Evolutionary conservation across 2,329 filamentous ascomycete genomes (phyloP).

Genomic region (Phialemoniopsis sp.): DNA sequence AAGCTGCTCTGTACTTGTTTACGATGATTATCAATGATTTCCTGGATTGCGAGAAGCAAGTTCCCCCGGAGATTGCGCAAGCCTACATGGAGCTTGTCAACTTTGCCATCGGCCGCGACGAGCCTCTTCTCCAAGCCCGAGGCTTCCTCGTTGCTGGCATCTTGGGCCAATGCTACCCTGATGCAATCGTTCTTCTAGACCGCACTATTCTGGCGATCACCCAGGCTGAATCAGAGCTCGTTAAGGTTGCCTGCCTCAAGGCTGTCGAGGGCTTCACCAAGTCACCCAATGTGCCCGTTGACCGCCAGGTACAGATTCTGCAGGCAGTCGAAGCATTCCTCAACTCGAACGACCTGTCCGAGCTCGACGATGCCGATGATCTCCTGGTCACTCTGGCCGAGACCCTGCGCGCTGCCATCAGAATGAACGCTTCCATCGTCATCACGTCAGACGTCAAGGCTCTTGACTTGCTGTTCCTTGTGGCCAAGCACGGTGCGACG

Average conservation of each 20-base stretch:
- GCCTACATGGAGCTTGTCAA: slow-evolving; percentile 79
- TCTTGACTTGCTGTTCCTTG: slow-evolving; percentile 78
- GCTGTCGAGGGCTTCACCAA: slow-evolving; percentile 67
- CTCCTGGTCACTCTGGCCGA: slow-evolving; percentile 87
- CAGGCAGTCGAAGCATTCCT: slow-evolving; percentile 71
- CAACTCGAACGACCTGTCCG: slow-evolving; percentile 72
- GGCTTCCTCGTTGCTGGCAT: slow-evolving; percentile 84
- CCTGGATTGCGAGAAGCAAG: slow-evolving; percentile 67
- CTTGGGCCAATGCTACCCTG: slow-evolving; percentile 65
- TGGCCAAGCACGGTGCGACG: slow-evolving; percentile 81
- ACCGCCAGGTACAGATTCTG: slow-evolving; percentile 58
- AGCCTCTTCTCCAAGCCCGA: slow-evolving; percentile 76
- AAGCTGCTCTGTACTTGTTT: slow-evolving; percentile 79
- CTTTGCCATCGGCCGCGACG: slow-evolving; percentile 64
- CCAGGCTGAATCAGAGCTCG: slow-evolving; percentile 75
- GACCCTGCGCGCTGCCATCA: slow-evolving; percentile 77
- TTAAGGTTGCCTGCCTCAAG: slow-evolving; percentile 88
- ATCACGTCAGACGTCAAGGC: slow-evolving; percentile 70
- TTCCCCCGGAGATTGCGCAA: slow-evolving; percentile 65
- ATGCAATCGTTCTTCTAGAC: slow-evolving; percentile 63
- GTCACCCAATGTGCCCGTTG: slow-evolving; percentile 43
- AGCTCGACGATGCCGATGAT: slow-evolving; percentile 86
- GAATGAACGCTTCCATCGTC: slow-evolving; percentile 71
- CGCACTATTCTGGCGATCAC: slow-evolving; percentile 72
- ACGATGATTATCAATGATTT: slow-evolving; percentile 83